Evolutionary conservation across 2,329 filamentous ascomycete genomes (phyloP), one percentile per base, ranked within the genome.

Genomic region (Calonectria fujianensis): DNA sequence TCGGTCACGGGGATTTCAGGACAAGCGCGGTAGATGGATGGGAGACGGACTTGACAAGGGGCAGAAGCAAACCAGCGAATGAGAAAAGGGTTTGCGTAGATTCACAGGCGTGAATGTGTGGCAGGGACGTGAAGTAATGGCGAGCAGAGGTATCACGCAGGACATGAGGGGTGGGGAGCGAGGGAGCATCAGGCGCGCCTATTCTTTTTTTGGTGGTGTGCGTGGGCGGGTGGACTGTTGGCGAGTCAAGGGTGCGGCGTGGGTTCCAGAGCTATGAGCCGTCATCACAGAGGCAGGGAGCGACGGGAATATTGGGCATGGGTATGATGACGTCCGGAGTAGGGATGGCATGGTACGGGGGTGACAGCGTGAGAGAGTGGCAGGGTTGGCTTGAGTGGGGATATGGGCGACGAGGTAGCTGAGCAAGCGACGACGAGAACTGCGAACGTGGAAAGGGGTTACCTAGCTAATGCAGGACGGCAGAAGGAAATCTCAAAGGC

Each of bases 151-250:
- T 29, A n/a, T 27, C 31, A 51, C 13, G 63, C n/a, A 45, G 37
- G 45, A 65, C 32, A 65, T 50, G 61, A 50, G 65, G 48, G 35
- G 29, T 11, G 31, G 24, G 31, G 63, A 67, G n/a, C n/a, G 45
- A 70, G 35, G 45, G 67, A 69, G 68, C 63, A 72, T 52, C 32
- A 54, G 48, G 66, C 71, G 66, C 66, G 66, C 54, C 71, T 69
- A 72, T 66, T 68, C 64, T 63, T 72, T 59, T 52, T 52, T 50
- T 24, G 50, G 59, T 66, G 63, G 63, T 52, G 63, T 61, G 70
- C 37, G 59, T 54, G 69, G 14, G 69, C 50, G 65, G 37, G 54
- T 29, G 45, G 52, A 51, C 10, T 37, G 68, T 27, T 29, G 27
- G 41, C 24, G 57, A 63, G 41, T 48, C 57, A 50, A 65, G 61